Evolutionary conservation across 2,329 filamentous ascomycete genomes (phyloP), one percentile per base, ranked within the genome.

Genomic region (Aureobasidium zeae): DNA sequence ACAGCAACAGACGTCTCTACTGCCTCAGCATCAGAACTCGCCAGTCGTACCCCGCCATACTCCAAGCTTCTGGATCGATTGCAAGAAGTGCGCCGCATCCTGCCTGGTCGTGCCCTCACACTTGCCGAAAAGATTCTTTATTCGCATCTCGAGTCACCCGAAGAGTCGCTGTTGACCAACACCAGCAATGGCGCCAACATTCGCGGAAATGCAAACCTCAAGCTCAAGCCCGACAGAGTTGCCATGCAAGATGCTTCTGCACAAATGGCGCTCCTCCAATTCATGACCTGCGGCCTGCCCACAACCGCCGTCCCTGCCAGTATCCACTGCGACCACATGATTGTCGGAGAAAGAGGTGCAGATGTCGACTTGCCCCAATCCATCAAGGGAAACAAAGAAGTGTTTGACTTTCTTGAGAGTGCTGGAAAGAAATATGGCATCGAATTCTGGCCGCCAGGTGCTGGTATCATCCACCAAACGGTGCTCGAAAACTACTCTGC

Each of bases 231-330:
- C 16, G 91, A 98, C 64, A 79, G 91, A 42, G 91, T 96, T 54
- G 93, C 93, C 52, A 98, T 98, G 91, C 91, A 98, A 67, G 91
- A 98, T 70, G 91, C 91, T 11, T 94, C 86, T 21, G 91, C 91
- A 5, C 91, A 98, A 69, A 98, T 98, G 91, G 91, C 91, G 2
- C 71, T 98, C 52, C 70, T 98, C 55, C 91, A 98, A 67, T 98
- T 98, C 73, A 98, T 98, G 89, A 86, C 85, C 20, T 98, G 91
- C 65, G 85, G 86, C 44, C 74, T 98, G 43, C 83, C 83, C 20
- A 79, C 79, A 48, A 94, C 91, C 2, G 88, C 88, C 8, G 89
- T 98, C 37, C 91, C 91, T 9, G 89, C 91, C 36, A 95, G 88
- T 63, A 95, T 96, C 55, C 91, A 98, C 70, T 98, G 91, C 67